phyloP scores from a whole-genome alignment of 257 asterid species.

The Ilex asprella region DNA sequence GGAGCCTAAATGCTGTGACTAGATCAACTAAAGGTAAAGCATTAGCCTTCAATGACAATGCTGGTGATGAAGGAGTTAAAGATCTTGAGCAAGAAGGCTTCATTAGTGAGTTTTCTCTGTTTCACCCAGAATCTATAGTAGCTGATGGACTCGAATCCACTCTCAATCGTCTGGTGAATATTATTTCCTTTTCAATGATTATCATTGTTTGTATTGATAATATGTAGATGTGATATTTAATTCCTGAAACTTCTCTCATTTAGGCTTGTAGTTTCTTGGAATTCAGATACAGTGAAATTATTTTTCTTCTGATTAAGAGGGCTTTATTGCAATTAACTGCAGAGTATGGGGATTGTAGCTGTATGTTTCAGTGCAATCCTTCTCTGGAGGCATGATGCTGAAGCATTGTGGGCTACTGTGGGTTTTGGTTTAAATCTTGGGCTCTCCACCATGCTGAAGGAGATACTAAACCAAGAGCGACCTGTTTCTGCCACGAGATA shows the following conservation, averaged over 20 bases:
- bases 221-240: too few species aligned
- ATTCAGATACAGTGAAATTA: too few species aligned
- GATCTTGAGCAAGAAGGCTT: conserved; percentile 50
- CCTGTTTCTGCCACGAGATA: conserved; percentile 56
- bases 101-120: conserved; percentile 18
- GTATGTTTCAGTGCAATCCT: conserved; percentile 25
- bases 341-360: conserved; percentile 72
- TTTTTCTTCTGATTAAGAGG: too few species aligned
- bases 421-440: conserved; percentile 49
- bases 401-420: conserved; percentile 55
- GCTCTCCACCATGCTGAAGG: conserved; percentile 45
- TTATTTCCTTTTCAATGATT: too few species aligned
- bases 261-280: too few species aligned
- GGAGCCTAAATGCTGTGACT: conserved; percentile 18
- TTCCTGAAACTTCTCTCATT: too few species aligned
- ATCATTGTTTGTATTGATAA: too few species aligned
- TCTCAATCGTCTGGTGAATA: conserved; percentile 46
- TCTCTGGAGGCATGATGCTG: conserved; percentile 67
- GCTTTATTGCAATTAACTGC: conserved; percentile 20
- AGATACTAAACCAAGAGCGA: conserved; percentile 59
- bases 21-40: conserved; percentile 4
- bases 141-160: conserved; percentile 40
- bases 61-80: conserved; percentile 20
- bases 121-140: conserved; percentile 6
- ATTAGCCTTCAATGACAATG: neutral